phyloP scores from a whole-genome alignment of 1,284 basidiomycete species.

The Agaricales sp. region DNA sequence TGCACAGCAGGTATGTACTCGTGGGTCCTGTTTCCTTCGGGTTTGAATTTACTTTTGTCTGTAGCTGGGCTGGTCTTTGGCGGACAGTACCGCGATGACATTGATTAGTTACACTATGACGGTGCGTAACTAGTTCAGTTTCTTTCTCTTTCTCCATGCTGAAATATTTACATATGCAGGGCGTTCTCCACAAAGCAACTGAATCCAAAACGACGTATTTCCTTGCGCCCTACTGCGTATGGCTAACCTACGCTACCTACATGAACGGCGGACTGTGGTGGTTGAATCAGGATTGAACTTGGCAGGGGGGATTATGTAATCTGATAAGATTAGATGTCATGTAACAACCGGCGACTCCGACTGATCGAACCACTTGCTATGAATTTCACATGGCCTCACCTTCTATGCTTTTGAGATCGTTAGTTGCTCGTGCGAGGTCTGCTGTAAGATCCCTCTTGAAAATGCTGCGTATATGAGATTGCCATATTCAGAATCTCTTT shows the following conservation, averaged over 20 bases:
- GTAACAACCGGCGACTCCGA: too few species aligned
- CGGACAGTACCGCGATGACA: neutral
- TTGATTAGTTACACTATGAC: neutral
- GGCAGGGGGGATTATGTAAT: too few species aligned
- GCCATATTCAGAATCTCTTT: too few species aligned
- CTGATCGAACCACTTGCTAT: too few species aligned
- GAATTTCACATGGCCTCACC: too few species aligned
- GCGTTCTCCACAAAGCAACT: neutral
- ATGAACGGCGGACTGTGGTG: slow-evolving; percentile 1
- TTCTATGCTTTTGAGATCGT: too few species aligned
- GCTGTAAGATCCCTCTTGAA: too few species aligned
- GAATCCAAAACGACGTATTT: neutral
- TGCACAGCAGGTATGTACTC: slow-evolving; percentile 29
- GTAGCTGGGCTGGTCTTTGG: neutral
- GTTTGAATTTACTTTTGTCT: neutral
- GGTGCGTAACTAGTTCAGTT: neutral
- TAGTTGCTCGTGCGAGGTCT: too few species aligned
- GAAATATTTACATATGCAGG: neutral
- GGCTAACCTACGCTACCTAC: neutral
- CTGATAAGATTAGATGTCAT: too few species aligned
- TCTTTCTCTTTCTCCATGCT: neutral
- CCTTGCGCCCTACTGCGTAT: neutral
- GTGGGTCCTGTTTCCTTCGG: neutral
- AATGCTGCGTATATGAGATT: too few species aligned
- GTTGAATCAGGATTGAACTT: neutral